Evolutionary conservation across 1,284 basidiomycete genomes (phyloP), one percentile per base, ranked within the genome.

Genomic region (Uromyces viciae-fabae): DNA sequence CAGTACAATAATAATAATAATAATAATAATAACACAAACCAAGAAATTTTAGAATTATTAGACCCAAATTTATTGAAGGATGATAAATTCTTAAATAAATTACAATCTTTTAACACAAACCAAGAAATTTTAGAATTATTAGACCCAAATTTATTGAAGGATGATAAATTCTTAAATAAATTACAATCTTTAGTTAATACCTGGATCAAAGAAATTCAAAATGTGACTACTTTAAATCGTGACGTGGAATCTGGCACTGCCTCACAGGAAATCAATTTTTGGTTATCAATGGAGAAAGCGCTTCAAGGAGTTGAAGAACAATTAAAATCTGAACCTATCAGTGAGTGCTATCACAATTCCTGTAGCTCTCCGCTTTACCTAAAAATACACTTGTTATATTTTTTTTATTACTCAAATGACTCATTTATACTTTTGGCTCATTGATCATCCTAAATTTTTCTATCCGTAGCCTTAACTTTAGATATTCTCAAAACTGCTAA

Each of bases 181-280:
- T 90, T 99, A 1, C 96, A 98, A 84, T 90, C 90, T 17, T 93
- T 98, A 83, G 96, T 99, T 84, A 98, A 98, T 86, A 90, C 91
- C 25, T 99, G 96, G 97, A 97, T 99, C 87, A 98, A 98, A 87
- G 93, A 95, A 80, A 96, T 99, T 75, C 96, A 98, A 87, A 91
- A 93, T 0, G 94, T 99, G 81, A 98, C 97, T 22, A 97, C 96
- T 85, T 90, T 99, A 22, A 86, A 85, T 36, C 90, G 96, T 42
- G 95, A 98, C 84, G 95, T 98, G n/a, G 90, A 92, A 0, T 94
- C 93, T 1, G 97, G 96, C 0, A 98, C 95, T 0, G 95, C 97
- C 0, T 95, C 94, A 0, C 97, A 99, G 85, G 96, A 99, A 86
- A 94, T 99, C 88, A 98, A 98, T 87, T 99, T 99, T 85, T 99